Evolutionary conservation across 306 rosid species (phyloP).

Genomic region (Corylus heterophylla): DNA sequence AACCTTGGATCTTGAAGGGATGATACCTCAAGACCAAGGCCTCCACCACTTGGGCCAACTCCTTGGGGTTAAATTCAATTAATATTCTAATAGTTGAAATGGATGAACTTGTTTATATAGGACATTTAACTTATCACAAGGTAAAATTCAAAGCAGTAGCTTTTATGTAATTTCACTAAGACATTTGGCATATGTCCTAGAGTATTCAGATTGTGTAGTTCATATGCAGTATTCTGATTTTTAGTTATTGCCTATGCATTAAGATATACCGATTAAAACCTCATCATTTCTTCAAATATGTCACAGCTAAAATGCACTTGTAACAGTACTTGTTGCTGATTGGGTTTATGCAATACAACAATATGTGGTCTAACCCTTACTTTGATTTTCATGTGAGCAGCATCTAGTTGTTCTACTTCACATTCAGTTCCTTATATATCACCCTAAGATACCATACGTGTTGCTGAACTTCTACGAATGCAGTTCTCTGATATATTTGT

Average conservation of each 20-base stretch:
- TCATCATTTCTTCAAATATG: not conserved
- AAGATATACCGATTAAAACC: not conserved
- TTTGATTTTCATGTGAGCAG: not conserved
- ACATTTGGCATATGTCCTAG: not conserved
- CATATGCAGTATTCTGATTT: not conserved
- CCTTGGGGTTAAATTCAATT: too few species aligned
- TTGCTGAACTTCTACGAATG: not conserved
- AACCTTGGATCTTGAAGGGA: too few species aligned
- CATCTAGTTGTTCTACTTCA: not conserved
- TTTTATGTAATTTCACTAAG: not conserved
- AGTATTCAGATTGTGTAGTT: not conserved
- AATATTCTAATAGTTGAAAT: too few species aligned
- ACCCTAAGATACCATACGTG: not conserved
- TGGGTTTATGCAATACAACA: not conserved
- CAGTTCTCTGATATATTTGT: slow-evolving; percentile 22
- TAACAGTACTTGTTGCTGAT: not conserved
- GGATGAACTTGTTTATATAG: not conserved
- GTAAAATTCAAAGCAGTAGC: not conserved
- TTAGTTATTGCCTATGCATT: not conserved
- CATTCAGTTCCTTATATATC: not conserved
- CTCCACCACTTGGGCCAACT: too few species aligned
- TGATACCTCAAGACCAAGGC: too few species aligned
- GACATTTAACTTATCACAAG: not conserved
- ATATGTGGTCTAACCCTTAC: not conserved
- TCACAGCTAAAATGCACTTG: not conserved